Evolutionary conservation across 2,329 filamentous ascomycete genomes (phyloP), one percentile per base, ranked within the genome.

Genomic region (Cryoendolithus antarcticus): DNA sequence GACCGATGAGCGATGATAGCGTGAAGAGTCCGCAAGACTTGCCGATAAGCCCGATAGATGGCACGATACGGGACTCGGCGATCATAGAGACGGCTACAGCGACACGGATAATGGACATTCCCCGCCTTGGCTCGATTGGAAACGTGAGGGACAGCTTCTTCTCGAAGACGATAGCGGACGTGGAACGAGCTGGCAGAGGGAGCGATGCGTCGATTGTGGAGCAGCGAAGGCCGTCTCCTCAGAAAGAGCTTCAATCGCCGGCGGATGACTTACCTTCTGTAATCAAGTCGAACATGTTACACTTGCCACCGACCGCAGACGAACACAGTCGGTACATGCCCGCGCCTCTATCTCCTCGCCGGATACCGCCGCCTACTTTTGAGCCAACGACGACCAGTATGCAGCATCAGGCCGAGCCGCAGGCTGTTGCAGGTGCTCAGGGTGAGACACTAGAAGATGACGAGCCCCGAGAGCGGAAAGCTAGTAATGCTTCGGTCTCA

Each of bases 281-380:
- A 3, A 34, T 31, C 12, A 32, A 38, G 35, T 36, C 28, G 13
- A 37, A 41, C 9, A 42, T 44, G 27, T 32, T 52, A 19, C 42
- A 44, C 32, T 32, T 57, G 24, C 46, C 62, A 13, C 58, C 58
- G 30, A 51, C 61, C 7, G 54, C 59, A n/a, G 36, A 41, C 19
- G 31, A 30, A n/a, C 55, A 53, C 35, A 44, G 48, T 29, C 48
- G 56, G 34, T 81, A 80, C 51, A 74, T 86, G 65, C 81, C 81
- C 4, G 76, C 77, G n/a, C 82, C 82, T 0, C 63, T 88, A 4
- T 83, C 81, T 1, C 80, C 82, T 1, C 68, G 74, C 37, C 70
- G 77, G 33, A 67, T 71, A 2, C 50, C 60, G 13, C 77, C 80
- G 2, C 65, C 71, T 2, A 38, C 40, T 9, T 28, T 41, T 15